Base-by-base conservation (phyloP, 2,329 filamentous ascomycete genomes). In the Aureobasidium namibiae region DNA sequence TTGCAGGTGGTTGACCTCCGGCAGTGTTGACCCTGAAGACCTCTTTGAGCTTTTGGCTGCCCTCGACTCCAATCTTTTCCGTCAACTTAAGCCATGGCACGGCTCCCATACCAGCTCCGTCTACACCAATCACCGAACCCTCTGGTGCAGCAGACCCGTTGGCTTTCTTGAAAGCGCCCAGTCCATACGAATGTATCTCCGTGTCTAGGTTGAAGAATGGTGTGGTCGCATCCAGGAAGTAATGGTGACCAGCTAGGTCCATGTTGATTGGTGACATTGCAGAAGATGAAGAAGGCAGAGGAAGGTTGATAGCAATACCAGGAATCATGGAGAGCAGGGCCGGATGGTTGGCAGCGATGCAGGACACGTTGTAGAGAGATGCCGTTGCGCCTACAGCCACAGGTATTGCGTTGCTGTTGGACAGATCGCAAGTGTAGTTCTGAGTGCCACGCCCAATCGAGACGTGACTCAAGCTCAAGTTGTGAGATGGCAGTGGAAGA, bases 401-500 rank as follows among this genome's bases (percentile, higher is more conserved):
- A 14, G 92, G 92, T 0, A 75, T 75, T 0, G 83, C 81, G 3
- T 81, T 81, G 1, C 82, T 70, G 65, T 87, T 82, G 60, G 65
- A 61, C 3, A 70, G 63, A 57, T 80, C 75, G 78, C 92, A 96
- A 54, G 90, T 95, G 78, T 96, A 97, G 80, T 96, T 96, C 76
- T 96, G 86, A 8, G 89, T 94, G 61, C 92, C 92, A 45, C 90
- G 86, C 67, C 92, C 92, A 63, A 96, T 78, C 69, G 88, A 89
- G 58, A 96, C 87, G 73, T 95, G 89, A 69, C 83, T 81, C 53
- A 95, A 79, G 3, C 70, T 76, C 31, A 89, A 77, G 59, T 86
- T 88, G 7, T 76, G 65, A 0, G 82, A 75, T 14, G 84, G 83
- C 8, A 78, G 63, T 14, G 87, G 84, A 7, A 95, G 80, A 16